Conservation (phyloP, 2,329 filamentous ascomycete species). For the Grosmannia huntii region DNA sequence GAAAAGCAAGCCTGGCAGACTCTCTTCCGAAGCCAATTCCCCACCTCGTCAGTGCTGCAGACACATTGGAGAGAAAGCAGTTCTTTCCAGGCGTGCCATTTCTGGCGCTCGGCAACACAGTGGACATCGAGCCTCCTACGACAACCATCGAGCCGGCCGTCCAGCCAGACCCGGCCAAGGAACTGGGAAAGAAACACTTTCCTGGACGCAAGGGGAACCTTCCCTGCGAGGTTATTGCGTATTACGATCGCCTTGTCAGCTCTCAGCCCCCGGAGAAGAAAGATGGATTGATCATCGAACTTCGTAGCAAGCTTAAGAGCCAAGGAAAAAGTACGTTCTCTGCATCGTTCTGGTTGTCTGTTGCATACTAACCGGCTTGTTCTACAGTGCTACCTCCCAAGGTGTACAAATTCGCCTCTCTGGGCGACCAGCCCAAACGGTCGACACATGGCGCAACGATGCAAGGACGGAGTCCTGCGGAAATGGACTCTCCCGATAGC, state of each 20-base stretch:
- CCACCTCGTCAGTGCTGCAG: constrained; percentile 8
- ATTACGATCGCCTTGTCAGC: constrained; percentile 10
- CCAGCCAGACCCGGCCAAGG: constrained; percentile 11
- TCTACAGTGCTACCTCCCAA: constrained; percentile 10
- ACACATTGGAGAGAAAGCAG: constrained; percentile 8
- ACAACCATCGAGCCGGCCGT: constrained; percentile 10
- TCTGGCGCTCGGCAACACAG: constrained; percentile 8
- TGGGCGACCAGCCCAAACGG: constrained; percentile 7
- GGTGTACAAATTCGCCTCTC: constrained; percentile 12
- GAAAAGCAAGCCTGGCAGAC: constrained; percentile 2
- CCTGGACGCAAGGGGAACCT: constrained; percentile 9
- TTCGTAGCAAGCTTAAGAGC: constrained; percentile 11
- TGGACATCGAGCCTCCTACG: constrained; percentile 10
- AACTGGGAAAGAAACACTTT: constrained; percentile 11
- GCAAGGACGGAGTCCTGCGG: constrained; percentile 1
- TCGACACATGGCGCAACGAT: neutral
- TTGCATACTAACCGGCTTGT: neutral
- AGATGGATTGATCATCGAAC: constrained; percentile 9
- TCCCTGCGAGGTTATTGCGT: constrained; percentile 12
- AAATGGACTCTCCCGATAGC: constrained; percentile 8
- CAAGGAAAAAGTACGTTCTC: constrained; percentile 8
- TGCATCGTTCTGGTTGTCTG: neutral
- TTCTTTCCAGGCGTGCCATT: constrained; percentile 10
- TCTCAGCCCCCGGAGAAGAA: constrained; percentile 7
- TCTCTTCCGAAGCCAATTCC: constrained; percentile 3